Evolutionary conservation across 225 moss, liverwort and hornwort species (phyloP).

Genomic region (Ulota crispa): DNA sequence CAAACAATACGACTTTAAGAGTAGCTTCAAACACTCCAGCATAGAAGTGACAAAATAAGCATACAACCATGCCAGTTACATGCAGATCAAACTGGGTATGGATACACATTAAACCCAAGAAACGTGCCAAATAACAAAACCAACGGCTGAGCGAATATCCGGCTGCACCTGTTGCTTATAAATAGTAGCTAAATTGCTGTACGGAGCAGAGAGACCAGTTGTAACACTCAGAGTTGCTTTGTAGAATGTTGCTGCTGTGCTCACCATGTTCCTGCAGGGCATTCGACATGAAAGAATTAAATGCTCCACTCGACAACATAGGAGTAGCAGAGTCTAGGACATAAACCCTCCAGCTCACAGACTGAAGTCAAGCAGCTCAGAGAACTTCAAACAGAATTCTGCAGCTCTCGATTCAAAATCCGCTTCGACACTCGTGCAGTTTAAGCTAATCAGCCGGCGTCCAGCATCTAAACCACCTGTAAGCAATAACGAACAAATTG

Average conservation of each 20-base stretch:
- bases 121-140: neutral
- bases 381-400: neutral
- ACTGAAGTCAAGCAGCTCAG: neutral
- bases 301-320: neutral
- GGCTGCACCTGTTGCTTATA: conserved; percentile 91
- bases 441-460: neutral
- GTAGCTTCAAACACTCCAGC: neutral
- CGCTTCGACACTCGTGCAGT: neutral
- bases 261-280: conserved; percentile 76
- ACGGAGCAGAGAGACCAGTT: conserved; percentile 92
- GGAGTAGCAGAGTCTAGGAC: neutral
- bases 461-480: conserved; percentile 3
- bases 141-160: neutral
- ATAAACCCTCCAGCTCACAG: neutral
- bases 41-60: neutral
- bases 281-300: neutral
- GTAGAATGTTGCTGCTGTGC: conserved; percentile 82
- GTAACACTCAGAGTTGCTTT: conserved; percentile 93
- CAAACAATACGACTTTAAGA: neutral
- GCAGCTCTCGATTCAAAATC: neutral
- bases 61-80: neutral
- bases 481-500: neutral
- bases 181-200: conserved; percentile 97
- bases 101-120: neutral
- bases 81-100: neutral